phyloP scores from a whole-genome alignment of 306 rosid species.

The Oxytropis ochrocephala region DNA sequence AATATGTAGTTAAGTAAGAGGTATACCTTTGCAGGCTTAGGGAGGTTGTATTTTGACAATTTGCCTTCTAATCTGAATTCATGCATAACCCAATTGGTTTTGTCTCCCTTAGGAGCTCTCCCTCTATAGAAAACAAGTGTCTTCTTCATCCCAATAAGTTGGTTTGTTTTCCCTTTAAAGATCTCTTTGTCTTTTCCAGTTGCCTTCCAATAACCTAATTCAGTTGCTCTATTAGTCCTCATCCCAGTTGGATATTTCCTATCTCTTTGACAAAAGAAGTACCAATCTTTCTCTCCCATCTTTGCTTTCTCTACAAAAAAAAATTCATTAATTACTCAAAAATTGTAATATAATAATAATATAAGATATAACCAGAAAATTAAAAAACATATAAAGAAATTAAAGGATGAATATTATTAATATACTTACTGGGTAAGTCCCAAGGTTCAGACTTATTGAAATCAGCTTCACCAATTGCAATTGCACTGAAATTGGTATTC shows the following conservation, averaged over 20 bases:
- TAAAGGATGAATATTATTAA: too few species aligned
- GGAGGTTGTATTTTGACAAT: slow-evolving; percentile 32
- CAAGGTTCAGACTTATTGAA: slow-evolving; percentile 85
- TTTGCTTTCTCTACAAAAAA: slow-evolving; percentile 61
- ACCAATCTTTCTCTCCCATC: slow-evolving; percentile 97
- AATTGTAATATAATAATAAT: background rate
- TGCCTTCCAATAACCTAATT: slow-evolving; percentile 90
- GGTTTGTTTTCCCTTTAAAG: slow-evolving; percentile 40
- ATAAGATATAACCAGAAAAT: background rate
- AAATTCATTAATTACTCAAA: background rate
- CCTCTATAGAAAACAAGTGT: slow-evolving; percentile 86
- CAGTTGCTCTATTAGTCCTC: slow-evolving; percentile 85
- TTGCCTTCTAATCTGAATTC: slow-evolving; percentile 71
- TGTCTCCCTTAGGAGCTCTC: slow-evolving; percentile 87
- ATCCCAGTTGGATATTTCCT: slow-evolving; percentile 84
- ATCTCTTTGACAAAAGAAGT: slow-evolving; percentile 73
- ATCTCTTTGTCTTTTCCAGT: slow-evolving; percentile 91
- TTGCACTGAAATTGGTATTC: slow-evolving; percentile 48
- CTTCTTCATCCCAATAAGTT: slow-evolving; percentile 84
- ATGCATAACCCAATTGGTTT: slow-evolving; percentile 92
- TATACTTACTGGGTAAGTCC: slow-evolving; percentile 60
- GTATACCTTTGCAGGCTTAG: slow-evolving; percentile 50
- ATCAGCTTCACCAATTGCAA: slow-evolving; percentile 81
- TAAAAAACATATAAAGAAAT: too few species aligned
- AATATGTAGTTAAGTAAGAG: background rate